Evolutionary conservation across 257 asterid genomes (phyloP).

Genomic region (Verbena officinalis): DNA sequence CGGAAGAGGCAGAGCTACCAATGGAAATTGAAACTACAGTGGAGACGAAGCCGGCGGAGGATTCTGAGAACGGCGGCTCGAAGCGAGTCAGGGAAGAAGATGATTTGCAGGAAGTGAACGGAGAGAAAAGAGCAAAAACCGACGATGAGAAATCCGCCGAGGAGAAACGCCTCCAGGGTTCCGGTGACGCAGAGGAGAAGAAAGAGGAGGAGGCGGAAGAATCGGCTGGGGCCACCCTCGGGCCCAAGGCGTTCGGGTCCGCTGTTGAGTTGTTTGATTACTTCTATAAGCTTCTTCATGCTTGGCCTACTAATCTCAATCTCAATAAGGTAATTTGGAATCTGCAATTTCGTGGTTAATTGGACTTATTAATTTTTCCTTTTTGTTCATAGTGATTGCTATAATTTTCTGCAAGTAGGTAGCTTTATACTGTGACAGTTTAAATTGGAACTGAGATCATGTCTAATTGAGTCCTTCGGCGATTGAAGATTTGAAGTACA

Average conservation of each 20-base stretch:
- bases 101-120: slow-evolving; percentile 35
- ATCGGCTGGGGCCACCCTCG: slow-evolving; percentile 40
- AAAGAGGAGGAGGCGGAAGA: slow-evolving; percentile 15
- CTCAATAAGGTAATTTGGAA: slow-evolving; percentile 64
- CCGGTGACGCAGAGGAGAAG: slow-evolving; percentile 12
- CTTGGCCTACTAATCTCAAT: slow-evolving; percentile 64
- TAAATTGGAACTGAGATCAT: background rate
- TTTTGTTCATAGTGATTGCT: background rate
- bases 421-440: too few species aligned
- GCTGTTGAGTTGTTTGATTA: slow-evolving; percentile 76
- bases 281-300: slow-evolving; percentile 67
- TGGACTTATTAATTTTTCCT: background rate
- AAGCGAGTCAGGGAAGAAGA: slow-evolving; percentile 69
- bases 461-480: too few species aligned
- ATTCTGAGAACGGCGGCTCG: slow-evolving; percentile 30
- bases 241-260: slow-evolving; percentile 72
- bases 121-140: slow-evolving; percentile 50
- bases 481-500: background rate
- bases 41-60: slow-evolving; percentile 19
- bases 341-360: background rate
- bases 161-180: slow-evolving; percentile 9
- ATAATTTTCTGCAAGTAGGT: background rate
- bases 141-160: slow-evolving; percentile 35
- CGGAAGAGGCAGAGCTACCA: slow-evolving; percentile 35
- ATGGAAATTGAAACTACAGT: slow-evolving; percentile 35